Conservation (phyloP, 306 rosid species). For the Rosa persica region DNA sequence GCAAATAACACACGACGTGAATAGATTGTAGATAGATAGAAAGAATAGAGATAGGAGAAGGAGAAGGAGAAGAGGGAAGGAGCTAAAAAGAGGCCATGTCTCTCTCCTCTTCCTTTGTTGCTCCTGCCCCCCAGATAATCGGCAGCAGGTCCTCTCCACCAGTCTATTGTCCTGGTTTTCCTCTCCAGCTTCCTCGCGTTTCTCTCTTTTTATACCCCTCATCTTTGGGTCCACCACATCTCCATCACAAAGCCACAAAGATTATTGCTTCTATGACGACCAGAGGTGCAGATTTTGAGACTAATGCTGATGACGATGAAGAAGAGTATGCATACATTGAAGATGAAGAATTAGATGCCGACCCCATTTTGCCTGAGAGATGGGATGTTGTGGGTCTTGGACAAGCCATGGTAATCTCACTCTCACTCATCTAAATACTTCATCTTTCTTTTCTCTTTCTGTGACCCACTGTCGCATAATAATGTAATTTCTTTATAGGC, state of each 20-base stretch:
- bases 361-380: slow-evolving; percentile 55
- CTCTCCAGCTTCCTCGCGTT: slow-evolving; percentile 1
- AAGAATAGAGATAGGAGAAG: background rate
- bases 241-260: background rate
- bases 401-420: slow-evolving; percentile 79
- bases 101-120: slow-evolving; percentile 7
- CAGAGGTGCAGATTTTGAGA: background rate
- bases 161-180: slow-evolving; percentile 21
- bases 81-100: background rate
- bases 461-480: no score
- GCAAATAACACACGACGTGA: background rate
- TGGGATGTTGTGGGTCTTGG: slow-evolving; percentile 98
- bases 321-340: background rate
- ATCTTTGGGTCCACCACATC: background rate
- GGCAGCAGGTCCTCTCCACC: slow-evolving; percentile 15
- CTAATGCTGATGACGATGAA: background rate
- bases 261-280: background rate
- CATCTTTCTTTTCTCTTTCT: no score
- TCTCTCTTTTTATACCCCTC: slow-evolving; percentile 20
- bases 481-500: no score
- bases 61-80: no score
- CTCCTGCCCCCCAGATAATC: slow-evolving; percentile 25
- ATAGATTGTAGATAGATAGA: background rate
- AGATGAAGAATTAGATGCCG: slow-evolving; percentile 12
- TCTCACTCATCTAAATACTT: background rate